Conservation (phyloP, 2,329 filamentous ascomycete species). For the Cladosporium colombiae region DNA sequence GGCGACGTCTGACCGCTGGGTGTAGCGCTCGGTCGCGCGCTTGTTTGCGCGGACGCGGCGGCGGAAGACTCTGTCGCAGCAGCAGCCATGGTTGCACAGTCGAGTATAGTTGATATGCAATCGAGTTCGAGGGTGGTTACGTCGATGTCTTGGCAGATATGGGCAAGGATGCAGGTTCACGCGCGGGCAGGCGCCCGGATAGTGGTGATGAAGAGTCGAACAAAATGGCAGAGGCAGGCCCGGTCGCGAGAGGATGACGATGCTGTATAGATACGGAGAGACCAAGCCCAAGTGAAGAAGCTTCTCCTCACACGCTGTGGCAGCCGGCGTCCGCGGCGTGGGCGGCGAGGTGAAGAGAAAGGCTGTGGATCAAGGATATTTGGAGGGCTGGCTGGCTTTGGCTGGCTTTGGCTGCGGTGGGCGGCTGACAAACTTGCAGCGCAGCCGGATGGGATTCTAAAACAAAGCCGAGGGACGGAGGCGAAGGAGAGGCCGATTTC, state of each 20-base stretch:
- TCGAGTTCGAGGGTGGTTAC: slow-evolving; percentile 11
- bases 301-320: background rate
- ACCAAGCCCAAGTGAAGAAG: background rate
- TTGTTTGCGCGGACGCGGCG: slow-evolving; percentile 2
- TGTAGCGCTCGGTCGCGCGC: slow-evolving; percentile 12
- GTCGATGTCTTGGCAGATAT: slow-evolving; percentile 17
- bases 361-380: slow-evolving; percentile 5
- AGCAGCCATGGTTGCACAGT: slow-evolving; percentile 8
- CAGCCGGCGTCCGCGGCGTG: background rate
- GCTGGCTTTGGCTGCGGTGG: slow-evolving; percentile 2
- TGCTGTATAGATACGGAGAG: background rate
- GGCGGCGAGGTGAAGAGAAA: slow-evolving; percentile 7
- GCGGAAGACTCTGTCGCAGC: background rate
- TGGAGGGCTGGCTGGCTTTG: slow-evolving; percentile 10
- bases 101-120: background rate
- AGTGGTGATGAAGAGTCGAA: slow-evolving; percentile 4
- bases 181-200: slow-evolving; percentile 18
- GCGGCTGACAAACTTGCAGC: slow-evolving; percentile 16
- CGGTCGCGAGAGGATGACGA: slow-evolving; percentile 1
- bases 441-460: slow-evolving; percentile 10
- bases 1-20: slow-evolving; percentile 36
- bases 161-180: slow-evolving; percentile 6
- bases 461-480: slow-evolving; percentile 18
- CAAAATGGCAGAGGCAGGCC: slow-evolving; percentile 7
- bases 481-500: background rate